Evolutionary conservation across 768 basidiomycete genomes (phyloP).

Genomic region (Kwoniella newhampshirensis): DNA sequence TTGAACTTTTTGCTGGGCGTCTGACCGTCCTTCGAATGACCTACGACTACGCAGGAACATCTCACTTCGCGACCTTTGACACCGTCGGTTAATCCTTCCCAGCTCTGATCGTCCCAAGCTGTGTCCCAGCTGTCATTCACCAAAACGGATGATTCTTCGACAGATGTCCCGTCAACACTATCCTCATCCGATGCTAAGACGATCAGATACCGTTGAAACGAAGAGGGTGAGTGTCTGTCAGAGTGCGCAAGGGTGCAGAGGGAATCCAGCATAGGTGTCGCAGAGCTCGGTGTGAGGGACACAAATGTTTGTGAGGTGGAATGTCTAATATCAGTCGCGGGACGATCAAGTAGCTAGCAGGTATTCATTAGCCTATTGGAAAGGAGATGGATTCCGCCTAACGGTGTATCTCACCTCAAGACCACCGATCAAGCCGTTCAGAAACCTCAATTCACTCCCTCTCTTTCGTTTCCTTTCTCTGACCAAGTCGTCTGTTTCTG

Average conservation of each 20-base stretch:
- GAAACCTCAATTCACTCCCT: constrained; percentile 13
- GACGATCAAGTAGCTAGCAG: not conserved
- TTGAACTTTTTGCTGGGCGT: constrained; percentile 18
- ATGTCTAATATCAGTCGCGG: constrained; percentile 5
- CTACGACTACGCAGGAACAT: constrained; percentile 25
- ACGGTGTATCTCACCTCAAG: constrained; percentile 27
- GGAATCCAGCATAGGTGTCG: constrained; percentile 12
- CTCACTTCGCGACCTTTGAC: constrained; percentile 18
- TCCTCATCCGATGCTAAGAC: constrained; percentile 8
- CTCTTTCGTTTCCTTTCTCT: constrained; percentile 18
- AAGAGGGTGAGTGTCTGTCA: not conserved
- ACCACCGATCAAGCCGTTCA: constrained; percentile 24
- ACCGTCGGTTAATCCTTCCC: constrained; percentile 14
- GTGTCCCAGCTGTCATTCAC: constrained; percentile 9
- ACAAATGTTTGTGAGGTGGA: constrained; percentile 14
- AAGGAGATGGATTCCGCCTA: too few relatives aligned
- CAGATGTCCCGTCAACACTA: not conserved
- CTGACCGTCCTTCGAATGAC: not conserved
- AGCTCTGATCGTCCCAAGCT: constrained; percentile 23
- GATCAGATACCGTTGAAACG: constrained; percentile 19
- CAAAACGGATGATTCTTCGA: not conserved
- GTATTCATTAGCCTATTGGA: too few relatives aligned
- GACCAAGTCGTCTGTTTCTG: not conserved
- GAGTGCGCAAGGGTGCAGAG: constrained; percentile 9
- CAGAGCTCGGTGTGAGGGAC: constrained; percentile 19